These are phyloP conservation scores for Mortierella sp. DNA, from an alignment of 371 early-diverging fungal species.

Conservation along the genomic window DNA sequence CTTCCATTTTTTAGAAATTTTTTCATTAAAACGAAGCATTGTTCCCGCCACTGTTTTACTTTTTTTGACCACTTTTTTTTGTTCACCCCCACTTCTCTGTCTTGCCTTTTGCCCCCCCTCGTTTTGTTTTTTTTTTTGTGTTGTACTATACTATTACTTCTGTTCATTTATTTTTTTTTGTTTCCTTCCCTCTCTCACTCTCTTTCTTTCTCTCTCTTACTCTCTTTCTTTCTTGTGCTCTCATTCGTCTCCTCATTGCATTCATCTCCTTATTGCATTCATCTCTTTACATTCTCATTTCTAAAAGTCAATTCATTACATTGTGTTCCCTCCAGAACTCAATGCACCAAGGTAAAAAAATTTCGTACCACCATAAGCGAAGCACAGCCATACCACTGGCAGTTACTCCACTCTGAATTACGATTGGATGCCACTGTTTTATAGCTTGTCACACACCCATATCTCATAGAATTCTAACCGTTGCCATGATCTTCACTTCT, in stretches of 20 bases:
- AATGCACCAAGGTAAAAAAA: slow-evolving; percentile 9
- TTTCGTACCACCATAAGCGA: background rate
- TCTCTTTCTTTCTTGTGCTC: background rate
- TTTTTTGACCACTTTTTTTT: too few relatives aligned
- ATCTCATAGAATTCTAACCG: background rate
- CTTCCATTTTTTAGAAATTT: too few relatives aligned
- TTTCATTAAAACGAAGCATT: too few relatives aligned
- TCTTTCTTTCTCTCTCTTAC: background rate
- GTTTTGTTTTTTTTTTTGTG: background rate
- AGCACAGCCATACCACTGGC: background rate
- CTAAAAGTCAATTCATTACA: background rate
- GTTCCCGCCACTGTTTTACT: too few relatives aligned
- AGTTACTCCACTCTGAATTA: too few relatives aligned
- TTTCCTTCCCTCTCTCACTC: background rate
- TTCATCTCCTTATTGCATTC: background rate
- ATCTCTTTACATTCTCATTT: background rate
- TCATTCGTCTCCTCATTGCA: background rate
- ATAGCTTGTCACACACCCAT: background rate
- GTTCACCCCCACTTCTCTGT: too few relatives aligned
- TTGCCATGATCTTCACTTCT: background rate
- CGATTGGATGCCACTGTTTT: too few relatives aligned
- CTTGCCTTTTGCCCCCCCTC: too few relatives aligned
- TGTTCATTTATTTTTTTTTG: background rate
- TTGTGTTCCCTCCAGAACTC: slow-evolving; percentile 9
- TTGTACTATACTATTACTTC: too few relatives aligned